Evolutionary conservation across 768 basidiomycete genomes (phyloP).

Genomic region (Megacollybia marginata): DNA sequence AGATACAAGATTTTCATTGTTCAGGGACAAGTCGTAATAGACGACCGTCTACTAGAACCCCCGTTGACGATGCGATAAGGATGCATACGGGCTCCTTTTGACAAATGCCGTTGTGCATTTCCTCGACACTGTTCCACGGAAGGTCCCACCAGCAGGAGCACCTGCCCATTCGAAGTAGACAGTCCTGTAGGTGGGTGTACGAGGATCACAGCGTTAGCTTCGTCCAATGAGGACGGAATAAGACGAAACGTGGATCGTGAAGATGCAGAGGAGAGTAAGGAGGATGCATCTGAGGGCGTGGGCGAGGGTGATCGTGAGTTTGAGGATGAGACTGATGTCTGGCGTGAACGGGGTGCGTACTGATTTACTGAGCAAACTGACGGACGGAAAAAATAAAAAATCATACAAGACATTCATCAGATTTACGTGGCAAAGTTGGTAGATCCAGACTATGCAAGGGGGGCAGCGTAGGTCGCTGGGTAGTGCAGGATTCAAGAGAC

Average conservation of each 20-base stretch:
- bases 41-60: background rate
- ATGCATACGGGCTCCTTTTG: conserved; percentile 42
- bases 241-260: conserved; percentile 26
- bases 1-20: no score
- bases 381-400: no score
- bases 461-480: no score
- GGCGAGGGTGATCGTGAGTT: conserved; percentile 32
- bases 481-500: no score
- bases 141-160: conserved; percentile 43
- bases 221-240: conserved; percentile 41
- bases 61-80: conserved; percentile 45
- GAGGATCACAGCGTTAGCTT: conserved; percentile 46
- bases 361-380: no score
- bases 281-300: conserved; percentile 16
- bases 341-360: conserved; percentile 12
- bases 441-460: no score
- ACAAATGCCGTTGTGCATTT: conserved; percentile 29
- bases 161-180: conserved; percentile 15
- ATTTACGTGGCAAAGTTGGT: no score
- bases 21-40: background rate
- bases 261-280: conserved; percentile 8
- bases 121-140: conserved; percentile 37
- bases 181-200: conserved; percentile 17
- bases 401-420: no score
- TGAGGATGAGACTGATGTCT: conserved; percentile 31